A percentile compares a stretch with the other conserved stretches of the same genome.
phyloP scores from a whole-genome alignment of 73 alveolate species.

The Symbiodinium natans region DNA sequence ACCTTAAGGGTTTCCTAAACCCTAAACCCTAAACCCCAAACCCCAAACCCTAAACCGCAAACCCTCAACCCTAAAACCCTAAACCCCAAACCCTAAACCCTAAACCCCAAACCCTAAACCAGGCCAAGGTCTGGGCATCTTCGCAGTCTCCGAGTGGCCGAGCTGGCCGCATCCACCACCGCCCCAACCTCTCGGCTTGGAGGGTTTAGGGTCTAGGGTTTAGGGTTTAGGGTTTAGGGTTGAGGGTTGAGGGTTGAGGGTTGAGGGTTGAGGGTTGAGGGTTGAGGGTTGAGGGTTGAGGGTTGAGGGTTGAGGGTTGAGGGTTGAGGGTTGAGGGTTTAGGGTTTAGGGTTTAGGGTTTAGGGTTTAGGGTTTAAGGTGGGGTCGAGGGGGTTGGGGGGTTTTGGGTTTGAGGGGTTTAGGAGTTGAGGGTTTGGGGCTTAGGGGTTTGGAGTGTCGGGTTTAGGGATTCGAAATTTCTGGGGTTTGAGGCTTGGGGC shows the following conservation, averaged over 20 bases:
- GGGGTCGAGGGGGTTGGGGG: neutral
- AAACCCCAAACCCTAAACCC: neutral
- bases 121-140: slow-evolving; percentile 94
- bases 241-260: too few relatives aligned
- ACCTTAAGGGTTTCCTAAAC: neutral
- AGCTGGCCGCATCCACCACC: slow-evolving; percentile 99
- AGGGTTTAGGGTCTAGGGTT: too few relatives aligned
- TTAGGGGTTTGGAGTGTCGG: neutral
- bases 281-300: too few relatives aligned
- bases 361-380: too few relatives aligned
- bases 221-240: too few relatives aligned
- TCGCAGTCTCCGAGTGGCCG: slow-evolving; percentile 98
- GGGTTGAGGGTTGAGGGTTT: too few relatives aligned
- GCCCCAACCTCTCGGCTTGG: slow-evolving; percentile 95
- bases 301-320: too few relatives aligned
- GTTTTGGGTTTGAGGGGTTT: neutral
- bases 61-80: neutral
- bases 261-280: too few relatives aligned
- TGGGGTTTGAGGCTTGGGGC: too few relatives aligned
- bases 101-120: neutral
- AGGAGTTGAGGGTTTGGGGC: neutral
- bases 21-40: neutral
- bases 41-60: neutral
- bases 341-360: too few relatives aligned
- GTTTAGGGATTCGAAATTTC: too few relatives aligned